Base-by-base conservation (phyloP, 2,329 filamentous ascomycete genomes). In the Arthrobotrys musiformis region DNA sequence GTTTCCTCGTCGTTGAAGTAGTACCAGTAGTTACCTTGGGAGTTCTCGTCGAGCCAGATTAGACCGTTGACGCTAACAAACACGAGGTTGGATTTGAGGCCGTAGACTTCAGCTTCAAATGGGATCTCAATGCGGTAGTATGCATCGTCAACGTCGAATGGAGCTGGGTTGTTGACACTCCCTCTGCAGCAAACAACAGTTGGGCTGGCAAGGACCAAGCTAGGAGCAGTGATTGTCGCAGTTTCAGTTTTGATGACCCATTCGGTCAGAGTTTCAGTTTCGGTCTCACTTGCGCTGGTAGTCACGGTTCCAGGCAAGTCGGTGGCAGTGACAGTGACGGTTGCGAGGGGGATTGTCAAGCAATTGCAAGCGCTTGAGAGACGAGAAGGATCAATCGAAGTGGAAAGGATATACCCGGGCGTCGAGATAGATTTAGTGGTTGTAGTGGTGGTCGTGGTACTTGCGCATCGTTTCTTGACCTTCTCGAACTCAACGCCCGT, bases 321-420 rank as follows among this genome's bases (percentile, higher is more conserved):
- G 6, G 70, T 66, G 0, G 48, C 30, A 4, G 48, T 40, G 22
- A 70, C 52, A 0, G 73, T 77, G 4, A 26, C 15, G 0, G 73
- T 77, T 4, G 48, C 15, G 19, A 70, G 42, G 17, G 73, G 73
- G 8, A 77, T 77, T 7, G 73, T 77, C 26, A 77, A 48, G 26
- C 73, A 77, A 24, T 13, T 44, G 30, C 73, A 77, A 28, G 66
- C 73, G 42, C 73, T 77, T 8, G 73, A 77, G 11, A 77, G 42
- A 22, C 50, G 50, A 22, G 73, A 70, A 3, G 72, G 64, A 2
- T 70, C 72, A 24, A 63, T 63, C 5, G 56, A 64, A n/a, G 72
- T 66, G 2, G 58, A 54, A 1, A 61, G 28, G 24, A 66, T 46
- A 28, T 60, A 63, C 7, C 19, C 60, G 2, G 66, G 48, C 2